phyloP scores from a whole-genome alignment of 352 stramenopile genomes.

The Phytophthora palmivora region DNA sequence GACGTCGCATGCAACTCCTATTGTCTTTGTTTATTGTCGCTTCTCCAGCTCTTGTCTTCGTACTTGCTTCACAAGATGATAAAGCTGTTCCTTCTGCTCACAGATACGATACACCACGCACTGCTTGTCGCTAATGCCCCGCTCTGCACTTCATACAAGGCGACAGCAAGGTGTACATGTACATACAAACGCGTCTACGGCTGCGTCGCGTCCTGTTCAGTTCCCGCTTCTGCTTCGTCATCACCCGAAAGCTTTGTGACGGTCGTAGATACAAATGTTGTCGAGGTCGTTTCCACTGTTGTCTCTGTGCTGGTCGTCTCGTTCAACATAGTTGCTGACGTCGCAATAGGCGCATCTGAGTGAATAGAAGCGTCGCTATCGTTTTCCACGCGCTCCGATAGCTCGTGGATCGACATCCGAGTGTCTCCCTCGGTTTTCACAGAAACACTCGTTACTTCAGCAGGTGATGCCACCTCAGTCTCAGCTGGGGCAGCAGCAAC shows the following conservation, averaged over 20 bases:
- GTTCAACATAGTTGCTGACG: slow-evolving; percentile 14
- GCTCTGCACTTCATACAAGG: slow-evolving; percentile 9
- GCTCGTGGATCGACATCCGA: slow-evolving; percentile 63
- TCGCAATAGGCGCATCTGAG: slow-evolving; percentile 13
- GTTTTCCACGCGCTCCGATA: slow-evolving; percentile 45
- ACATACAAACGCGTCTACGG: slow-evolving; percentile 34
- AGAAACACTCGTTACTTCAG: slow-evolving; percentile 8
- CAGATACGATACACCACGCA: slow-evolving; percentile 31
- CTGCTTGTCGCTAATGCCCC: slow-evolving; percentile 5
- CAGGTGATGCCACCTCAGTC: slow-evolving; percentile 7
- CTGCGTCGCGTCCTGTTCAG: slow-evolving; percentile 20
- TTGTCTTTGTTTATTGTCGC: slow-evolving; percentile 26
- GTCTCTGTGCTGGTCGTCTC: slow-evolving; percentile 28
- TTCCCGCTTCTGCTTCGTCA: slow-evolving; percentile 14
- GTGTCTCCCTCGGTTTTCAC: slow-evolving; percentile 31
- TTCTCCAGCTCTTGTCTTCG: slow-evolving; percentile 14
- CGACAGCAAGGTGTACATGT: slow-evolving; percentile 19
- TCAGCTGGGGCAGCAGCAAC: slow-evolving; percentile 7
- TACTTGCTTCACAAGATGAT: slow-evolving; percentile 6
- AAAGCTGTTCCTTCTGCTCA: slow-evolving; percentile 14
- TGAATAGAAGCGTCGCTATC: slow-evolving; percentile 7
- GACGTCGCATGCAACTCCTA: slow-evolving; percentile 22
- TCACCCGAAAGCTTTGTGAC: slow-evolving; percentile 28
- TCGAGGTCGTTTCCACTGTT: slow-evolving; percentile 18
- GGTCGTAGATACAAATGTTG: slow-evolving; percentile 16